Base-by-base conservation (phyloP, 805 yeast species). In the Metschnikowia baotianmanensis region DNA sequence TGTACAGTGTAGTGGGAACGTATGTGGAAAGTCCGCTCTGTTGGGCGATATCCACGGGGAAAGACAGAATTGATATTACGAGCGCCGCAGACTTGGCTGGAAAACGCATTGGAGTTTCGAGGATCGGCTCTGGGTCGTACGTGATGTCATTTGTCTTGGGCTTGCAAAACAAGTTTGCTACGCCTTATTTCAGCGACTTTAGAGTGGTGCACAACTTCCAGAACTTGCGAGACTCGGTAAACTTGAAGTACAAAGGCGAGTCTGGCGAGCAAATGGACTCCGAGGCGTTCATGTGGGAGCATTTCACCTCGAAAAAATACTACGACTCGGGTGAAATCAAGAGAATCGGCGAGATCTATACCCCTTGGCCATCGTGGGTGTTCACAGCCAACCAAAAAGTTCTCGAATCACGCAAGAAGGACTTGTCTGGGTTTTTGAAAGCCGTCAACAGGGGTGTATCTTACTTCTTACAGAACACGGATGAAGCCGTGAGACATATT, bases 281-380 rank as follows among this genome's bases (percentile, higher is more conserved):
- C 25, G 96, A 89, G 57, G 95, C 91, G 2, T 89, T 89, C 62
- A 85, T 90, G 96, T 89, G 97, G 97, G 97, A 89, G 57, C 76
- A 85, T 62, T 89, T 89, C 69, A 89, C 97, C 1, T 80, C 90
- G 24, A 89, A 89, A 58, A 79, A 78, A 58, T 89, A 86, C 66
- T 87, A 85, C 60, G 96, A 86, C 55, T 74, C 66, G 40, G 75
- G 78, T 16, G 96, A 88, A 53, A 82, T 90, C 63, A 86, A 84
- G 63, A 70, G 77, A 51, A 80, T 89, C 45, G 97, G 96, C 12
- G 86, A 85, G 50, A 88, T 89, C 42, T 86, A 84, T 63, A 89
- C 97, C 0, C 97, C 97, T 15, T 89, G 97, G 97, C 91, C 96
- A 9, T 85, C 95, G 2, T 89, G 96, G 96, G 90, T 87, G 12